Conservation (phyloP, 2,329 filamentous ascomycete species). For the Colletotrichum zoysiae region DNA sequence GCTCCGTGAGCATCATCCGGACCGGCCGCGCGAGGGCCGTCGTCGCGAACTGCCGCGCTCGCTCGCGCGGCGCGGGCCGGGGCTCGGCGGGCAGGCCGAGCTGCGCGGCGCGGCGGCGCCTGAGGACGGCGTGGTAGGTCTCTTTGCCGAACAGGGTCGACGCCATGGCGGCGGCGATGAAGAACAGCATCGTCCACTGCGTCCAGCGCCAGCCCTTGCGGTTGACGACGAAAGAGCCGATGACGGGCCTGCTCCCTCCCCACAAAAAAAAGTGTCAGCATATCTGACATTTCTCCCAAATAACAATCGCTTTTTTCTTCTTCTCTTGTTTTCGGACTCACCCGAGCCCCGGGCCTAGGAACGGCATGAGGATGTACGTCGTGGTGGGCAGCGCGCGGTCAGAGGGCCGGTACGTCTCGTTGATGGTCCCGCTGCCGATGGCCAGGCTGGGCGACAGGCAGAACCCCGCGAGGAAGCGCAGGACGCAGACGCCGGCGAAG, state of each 20-base stretch:
- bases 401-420: constrained; percentile 61
- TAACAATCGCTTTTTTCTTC: too few species aligned
- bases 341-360: constrained; percentile 66
- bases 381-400: constrained; percentile 58
- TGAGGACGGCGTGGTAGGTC: constrained; percentile 67
- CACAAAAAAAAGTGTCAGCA: constrained; percentile 32
- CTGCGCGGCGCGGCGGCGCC: constrained; percentile 53
- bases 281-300: neutral
- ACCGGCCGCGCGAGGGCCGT: constrained; percentile 63
- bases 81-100: constrained; percentile 49
- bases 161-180: constrained; percentile 54
- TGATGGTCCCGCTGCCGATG: constrained; percentile 62
- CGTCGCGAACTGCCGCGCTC: constrained; percentile 50
- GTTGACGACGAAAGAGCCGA: constrained; percentile 61
- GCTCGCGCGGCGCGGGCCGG: constrained; percentile 44
- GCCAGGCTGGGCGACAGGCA: constrained; percentile 63
- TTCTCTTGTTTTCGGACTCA: constrained; percentile 51
- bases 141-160: constrained; percentile 60
- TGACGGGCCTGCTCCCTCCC: constrained; percentile 53
- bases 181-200: constrained; percentile 63
- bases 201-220: constrained; percentile 67
- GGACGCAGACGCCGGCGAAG: constrained; percentile 64
- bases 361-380: constrained; percentile 64
- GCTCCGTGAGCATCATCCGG: constrained; percentile 71
- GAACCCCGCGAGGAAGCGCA: constrained; percentile 69